Evolutionary conservation across 2,329 filamentous ascomycete species (phyloP).

Genomic region (Cercospora janseana): DNA sequence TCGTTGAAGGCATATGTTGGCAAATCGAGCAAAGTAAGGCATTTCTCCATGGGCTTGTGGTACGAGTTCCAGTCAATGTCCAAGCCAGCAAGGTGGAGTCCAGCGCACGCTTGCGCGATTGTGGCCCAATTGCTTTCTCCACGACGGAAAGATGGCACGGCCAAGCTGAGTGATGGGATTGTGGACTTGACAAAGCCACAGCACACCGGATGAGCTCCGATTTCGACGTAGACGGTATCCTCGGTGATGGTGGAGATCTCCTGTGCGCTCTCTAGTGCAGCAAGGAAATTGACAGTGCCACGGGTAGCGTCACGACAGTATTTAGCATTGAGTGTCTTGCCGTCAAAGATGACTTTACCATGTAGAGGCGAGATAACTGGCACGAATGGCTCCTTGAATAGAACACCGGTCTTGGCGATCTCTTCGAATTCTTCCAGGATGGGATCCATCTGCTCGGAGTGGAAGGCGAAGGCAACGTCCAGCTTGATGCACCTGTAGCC

Average conservation of each 20-base stretch:
- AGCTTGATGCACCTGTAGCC: conserved; percentile 22
- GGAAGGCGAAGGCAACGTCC: conserved; percentile 34
- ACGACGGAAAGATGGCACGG: conserved; percentile 17
- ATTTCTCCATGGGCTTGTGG: conserved; percentile 45
- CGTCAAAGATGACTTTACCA: conserved; percentile 31
- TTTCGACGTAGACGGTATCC: conserved; percentile 43
- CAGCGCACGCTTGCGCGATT: conserved; percentile 48
- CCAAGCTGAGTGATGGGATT: conserved; percentile 33
- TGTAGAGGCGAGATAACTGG: conserved; percentile 36
- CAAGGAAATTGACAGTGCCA: conserved; percentile 43
- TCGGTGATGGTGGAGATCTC: conserved; percentile 40
- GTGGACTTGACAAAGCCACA: conserved; percentile 16
- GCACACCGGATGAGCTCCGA: conserved; percentile 50
- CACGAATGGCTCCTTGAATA: conserved; percentile 30
- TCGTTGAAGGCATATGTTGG: conserved; percentile 44
- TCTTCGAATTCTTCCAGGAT: conserved; percentile 30
- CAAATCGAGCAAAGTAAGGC: conserved; percentile 50
- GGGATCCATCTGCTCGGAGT: conserved; percentile 36
- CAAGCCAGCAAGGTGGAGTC: conserved; percentile 55
- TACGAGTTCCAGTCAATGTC: conserved; percentile 62
- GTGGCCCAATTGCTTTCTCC: conserved; percentile 46
- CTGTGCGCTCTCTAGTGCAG: conserved; percentile 27
- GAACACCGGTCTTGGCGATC: conserved; percentile 22
- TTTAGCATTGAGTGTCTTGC: conserved; percentile 21
- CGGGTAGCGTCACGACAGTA: conserved; percentile 34